These are phyloP conservation scores for Fusarium tricinctum DNA, from an alignment of 2,329 filamentous ascomycete genomes.

Conservation along the genomic window DNA sequence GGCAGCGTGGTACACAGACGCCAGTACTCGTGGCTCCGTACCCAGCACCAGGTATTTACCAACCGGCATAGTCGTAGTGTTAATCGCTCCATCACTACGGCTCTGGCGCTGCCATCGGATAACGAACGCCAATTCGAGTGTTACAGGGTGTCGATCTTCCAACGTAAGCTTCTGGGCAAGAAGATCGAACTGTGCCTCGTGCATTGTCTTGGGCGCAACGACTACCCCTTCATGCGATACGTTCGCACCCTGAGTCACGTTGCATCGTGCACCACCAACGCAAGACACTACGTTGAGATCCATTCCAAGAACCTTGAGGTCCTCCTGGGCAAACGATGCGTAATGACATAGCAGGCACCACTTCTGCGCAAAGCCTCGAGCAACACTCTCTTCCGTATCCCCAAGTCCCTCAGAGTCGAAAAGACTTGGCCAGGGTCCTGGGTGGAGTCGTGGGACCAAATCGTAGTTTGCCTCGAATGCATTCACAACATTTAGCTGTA, in stretches of 20 bases:
- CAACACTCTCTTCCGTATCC: constrained; percentile 50
- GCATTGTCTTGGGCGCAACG: constrained; percentile 76
- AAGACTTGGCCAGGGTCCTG: constrained; percentile 86
- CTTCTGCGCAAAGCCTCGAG: constrained; percentile 78
- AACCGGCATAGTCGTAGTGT: constrained; percentile 78
- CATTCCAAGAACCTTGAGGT: constrained; percentile 74
- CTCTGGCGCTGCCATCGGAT: constrained; percentile 80
- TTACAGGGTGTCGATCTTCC: constrained; percentile 83
- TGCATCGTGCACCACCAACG: constrained; percentile 74
- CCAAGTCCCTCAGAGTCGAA: constrained; percentile 74
- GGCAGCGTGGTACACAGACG: constrained; percentile 63
- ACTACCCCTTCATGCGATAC: constrained; percentile 60
- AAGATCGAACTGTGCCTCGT: constrained; percentile 80
- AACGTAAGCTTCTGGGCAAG: constrained; percentile 81
- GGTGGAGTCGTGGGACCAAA: constrained; percentile 82
- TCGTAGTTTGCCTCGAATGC: constrained; percentile 96
- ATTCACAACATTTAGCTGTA: constrained; percentile 79
- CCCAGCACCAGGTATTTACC: constrained; percentile 85
- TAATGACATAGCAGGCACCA: constrained; percentile 83
- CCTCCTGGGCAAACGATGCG: constrained; percentile 82
- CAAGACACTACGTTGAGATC: constrained; percentile 72
- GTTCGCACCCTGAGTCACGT: constrained; percentile 57
- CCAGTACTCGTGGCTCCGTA: constrained; percentile 88
- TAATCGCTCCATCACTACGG: constrained; percentile 56
- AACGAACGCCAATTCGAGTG: constrained; percentile 79